Conservation (phyloP, 1,284 basidiomycete species). For the Fomitopsis schrenkii region DNA sequence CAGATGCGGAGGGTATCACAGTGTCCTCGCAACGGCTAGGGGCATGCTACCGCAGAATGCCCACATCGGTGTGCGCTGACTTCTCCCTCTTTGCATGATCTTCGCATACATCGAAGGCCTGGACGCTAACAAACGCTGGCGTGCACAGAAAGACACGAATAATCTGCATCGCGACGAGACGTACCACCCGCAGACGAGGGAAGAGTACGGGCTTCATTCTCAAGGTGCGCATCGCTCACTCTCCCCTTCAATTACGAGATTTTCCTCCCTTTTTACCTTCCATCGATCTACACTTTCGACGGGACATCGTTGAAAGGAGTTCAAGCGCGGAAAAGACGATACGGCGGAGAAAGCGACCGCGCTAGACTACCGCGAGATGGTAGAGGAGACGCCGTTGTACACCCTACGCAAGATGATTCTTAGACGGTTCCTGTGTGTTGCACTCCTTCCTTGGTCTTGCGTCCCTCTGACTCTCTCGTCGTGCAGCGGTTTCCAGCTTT, state of each 20-base stretch:
- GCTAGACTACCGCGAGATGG: slow-evolving; percentile 30
- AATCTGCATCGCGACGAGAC: slow-evolving; percentile 32
- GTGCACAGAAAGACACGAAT: slow-evolving; percentile 28
- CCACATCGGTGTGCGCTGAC: no score
- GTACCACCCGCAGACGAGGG: slow-evolving; percentile 29
- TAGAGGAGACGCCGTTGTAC: slow-evolving; percentile 54
- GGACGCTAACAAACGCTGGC: no score
- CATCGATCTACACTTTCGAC: no score
- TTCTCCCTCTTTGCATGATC: no score
- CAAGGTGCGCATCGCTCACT: slow-evolving; percentile 3
- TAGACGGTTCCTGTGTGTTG: slow-evolving; percentile 40
- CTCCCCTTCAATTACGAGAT: no score
- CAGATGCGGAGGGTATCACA: no score
- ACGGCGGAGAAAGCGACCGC: slow-evolving; percentile 14
- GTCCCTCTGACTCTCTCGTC: slow-evolving; percentile 20
- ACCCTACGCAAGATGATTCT: slow-evolving; percentile 49
- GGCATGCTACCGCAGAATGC: no score
- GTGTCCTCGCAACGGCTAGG: no score
- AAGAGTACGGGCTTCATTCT: slow-evolving; percentile 27
- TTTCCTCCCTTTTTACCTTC: no score
- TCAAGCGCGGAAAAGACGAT: no score
- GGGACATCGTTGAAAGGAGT: no score
- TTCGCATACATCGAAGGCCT: no score
- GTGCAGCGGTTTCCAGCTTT: slow-evolving; percentile 31
- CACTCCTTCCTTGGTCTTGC: not conserved